Evolutionary conservation across 2,329 filamentous ascomycete species (phyloP).

Genomic region (Neoscytalidium dimidiatum): DNA sequence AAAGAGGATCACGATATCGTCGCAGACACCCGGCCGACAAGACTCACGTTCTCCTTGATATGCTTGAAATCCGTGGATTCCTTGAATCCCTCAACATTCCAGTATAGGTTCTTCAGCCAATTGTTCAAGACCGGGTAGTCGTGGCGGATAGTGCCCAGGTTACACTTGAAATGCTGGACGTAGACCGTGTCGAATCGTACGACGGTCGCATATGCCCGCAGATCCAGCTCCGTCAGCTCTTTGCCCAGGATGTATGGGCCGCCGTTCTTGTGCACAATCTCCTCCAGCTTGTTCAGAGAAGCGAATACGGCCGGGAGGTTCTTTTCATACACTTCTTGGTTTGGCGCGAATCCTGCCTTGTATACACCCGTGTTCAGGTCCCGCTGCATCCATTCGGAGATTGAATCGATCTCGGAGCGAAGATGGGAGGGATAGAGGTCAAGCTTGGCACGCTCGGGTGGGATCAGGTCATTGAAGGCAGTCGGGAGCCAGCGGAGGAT

Average conservation of each 20-base stretch:
- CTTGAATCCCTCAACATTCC: slow-evolving; percentile 55
- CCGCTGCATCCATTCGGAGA: slow-evolving; percentile 56
- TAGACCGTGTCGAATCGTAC: slow-evolving; percentile 64
- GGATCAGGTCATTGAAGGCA: slow-evolving; percentile 55
- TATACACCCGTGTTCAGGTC: slow-evolving; percentile 64
- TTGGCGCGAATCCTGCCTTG: slow-evolving; percentile 60
- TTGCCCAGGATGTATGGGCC: slow-evolving; percentile 60
- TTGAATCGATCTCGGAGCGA: slow-evolving; percentile 52
- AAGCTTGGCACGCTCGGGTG: slow-evolving; percentile 42
- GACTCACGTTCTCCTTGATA: slow-evolving; percentile 64
- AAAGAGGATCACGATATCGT: background rate
- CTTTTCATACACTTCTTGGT: slow-evolving; percentile 58
- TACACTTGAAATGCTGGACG: slow-evolving; percentile 68
- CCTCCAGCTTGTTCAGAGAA: slow-evolving; percentile 61
- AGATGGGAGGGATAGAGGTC: slow-evolving; percentile 57
- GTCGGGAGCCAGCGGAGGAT: slow-evolving; percentile 60
- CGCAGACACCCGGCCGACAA: background rate
- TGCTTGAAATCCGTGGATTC: slow-evolving; percentile 66
- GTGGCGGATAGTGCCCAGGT: slow-evolving; percentile 61
- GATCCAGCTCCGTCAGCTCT: slow-evolving; percentile 60
- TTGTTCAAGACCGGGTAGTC: slow-evolving; percentile 63
- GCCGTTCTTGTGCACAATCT: slow-evolving; percentile 45
- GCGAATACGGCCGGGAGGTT: slow-evolving; percentile 59
- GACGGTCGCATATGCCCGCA: slow-evolving; percentile 59
- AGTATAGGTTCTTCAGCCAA: slow-evolving; percentile 63